These are phyloP conservation scores for Boechera retrofracta DNA, from an alignment of 345 rosid genomes.

Conservation along the genomic window DNA sequence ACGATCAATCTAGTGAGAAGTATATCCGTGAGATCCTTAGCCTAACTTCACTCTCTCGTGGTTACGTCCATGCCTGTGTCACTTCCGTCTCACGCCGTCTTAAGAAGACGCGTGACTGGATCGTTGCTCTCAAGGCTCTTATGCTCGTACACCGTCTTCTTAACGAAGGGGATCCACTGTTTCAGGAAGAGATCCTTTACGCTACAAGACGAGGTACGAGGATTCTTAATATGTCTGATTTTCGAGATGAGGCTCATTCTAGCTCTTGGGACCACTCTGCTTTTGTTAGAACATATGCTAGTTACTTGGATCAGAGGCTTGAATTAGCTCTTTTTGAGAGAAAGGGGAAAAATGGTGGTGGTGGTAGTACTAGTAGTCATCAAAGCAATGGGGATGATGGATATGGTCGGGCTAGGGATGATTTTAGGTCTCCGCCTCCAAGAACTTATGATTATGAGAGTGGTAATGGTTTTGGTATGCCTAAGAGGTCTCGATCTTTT, in stretches of 20 bases:
- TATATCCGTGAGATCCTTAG: constrained; percentile 79
- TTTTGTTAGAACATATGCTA: constrained; percentile 71
- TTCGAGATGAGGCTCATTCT: constrained; percentile 79
- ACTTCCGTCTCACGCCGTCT: constrained; percentile 73
- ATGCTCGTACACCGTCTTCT: constrained; percentile 75
- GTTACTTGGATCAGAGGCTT: constrained; percentile 82
- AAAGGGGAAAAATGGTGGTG: constrained; percentile 44
- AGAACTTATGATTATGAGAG: constrained; percentile 63
- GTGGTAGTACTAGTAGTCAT: constrained; percentile 46
- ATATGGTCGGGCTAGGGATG: constrained; percentile 49
- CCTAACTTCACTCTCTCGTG: constrained; percentile 77
- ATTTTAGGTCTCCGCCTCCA: constrained; percentile 78
- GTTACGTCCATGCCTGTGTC: constrained; percentile 79
- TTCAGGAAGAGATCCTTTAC: constrained; percentile 77
- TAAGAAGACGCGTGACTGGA: constrained; percentile 89
- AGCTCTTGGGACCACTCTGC: constrained; percentile 89
- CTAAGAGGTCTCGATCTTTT: constrained; percentile 64
- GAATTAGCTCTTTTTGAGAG: constrained; percentile 62
- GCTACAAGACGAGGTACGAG: constrained; percentile 78
- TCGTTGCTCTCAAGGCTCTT: constrained; percentile 81
- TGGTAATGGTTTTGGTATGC: constrained; percentile 54
- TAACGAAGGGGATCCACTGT: constrained; percentile 70
- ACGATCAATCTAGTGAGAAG: constrained; percentile 80
- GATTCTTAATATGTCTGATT: constrained; percentile 83
- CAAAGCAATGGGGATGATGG: constrained; percentile 50